Evolutionary conservation across 257 asterid genomes (phyloP).

Genomic region (Solanum chilense): DNA sequence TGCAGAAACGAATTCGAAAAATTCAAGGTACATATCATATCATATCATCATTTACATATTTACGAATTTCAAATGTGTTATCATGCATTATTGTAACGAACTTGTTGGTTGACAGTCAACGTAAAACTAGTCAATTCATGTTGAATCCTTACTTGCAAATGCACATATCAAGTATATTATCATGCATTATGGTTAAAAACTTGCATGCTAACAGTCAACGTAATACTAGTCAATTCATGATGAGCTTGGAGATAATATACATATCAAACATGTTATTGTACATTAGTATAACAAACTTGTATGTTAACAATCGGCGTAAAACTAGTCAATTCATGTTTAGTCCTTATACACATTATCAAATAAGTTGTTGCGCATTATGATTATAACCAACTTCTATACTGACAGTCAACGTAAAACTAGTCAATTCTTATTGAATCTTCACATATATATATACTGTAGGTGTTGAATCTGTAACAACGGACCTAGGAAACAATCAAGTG

Average conservation of each 20-base stretch:
- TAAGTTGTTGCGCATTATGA: not conserved
- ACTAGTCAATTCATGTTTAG: not conserved
- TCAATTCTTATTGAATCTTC: not conserved
- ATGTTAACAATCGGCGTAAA: not conserved
- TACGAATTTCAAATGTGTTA: not conserved
- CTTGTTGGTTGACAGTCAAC: not conserved
- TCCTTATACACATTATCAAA: not conserved
- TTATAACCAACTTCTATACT: not conserved
- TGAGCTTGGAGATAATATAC: not conserved
- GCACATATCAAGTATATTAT: not conserved
- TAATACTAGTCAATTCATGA: not conserved
- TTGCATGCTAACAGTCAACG: not conserved
- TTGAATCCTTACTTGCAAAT: not conserved
- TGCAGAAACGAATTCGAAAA: slow-evolving; percentile 62
- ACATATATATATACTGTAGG: slow-evolving; percentile 20
- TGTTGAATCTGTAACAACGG: slow-evolving; percentile 68
- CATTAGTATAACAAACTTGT: not conserved
- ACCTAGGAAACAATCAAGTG: slow-evolving; percentile 45
- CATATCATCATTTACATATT: not conserved
- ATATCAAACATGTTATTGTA: not conserved
- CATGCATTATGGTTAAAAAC: not conserved
- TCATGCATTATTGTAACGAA: not conserved
- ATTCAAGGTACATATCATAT: slow-evolving; percentile 31
- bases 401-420: not conserved
- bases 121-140: not conserved